phyloP scores from a whole-genome alignment of 371 early-diverging fungal species.

The Actinomortierella ambigua region DNA sequence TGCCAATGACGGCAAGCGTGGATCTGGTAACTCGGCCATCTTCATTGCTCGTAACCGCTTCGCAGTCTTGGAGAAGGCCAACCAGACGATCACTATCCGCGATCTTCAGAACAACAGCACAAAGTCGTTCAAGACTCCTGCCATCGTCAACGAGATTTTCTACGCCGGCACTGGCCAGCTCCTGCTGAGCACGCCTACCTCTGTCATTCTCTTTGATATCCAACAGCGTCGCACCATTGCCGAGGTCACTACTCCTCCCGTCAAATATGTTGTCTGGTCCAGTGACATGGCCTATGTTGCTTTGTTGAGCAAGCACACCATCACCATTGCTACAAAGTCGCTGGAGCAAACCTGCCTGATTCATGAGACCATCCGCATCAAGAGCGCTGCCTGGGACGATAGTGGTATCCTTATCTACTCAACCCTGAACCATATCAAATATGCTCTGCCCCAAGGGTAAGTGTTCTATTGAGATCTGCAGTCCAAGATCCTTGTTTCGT shows the following conservation, averaged over 20 bases:
- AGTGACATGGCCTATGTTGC: slow-evolving; percentile 87
- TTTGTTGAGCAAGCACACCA: slow-evolving; percentile 90
- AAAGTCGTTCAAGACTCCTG: slow-evolving; percentile 86
- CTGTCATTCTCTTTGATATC: slow-evolving; percentile 89
- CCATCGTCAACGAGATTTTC: slow-evolving; percentile 81
- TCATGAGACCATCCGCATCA: slow-evolving; percentile 97
- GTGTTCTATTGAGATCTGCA: slow-evolving; percentile 7
- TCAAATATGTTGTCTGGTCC: slow-evolving; percentile 93
- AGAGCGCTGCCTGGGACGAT: slow-evolving; percentile 96
- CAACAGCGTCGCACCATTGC: slow-evolving; percentile 77
- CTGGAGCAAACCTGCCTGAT: slow-evolving; percentile 85
- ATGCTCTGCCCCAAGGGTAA: slow-evolving; percentile 91
- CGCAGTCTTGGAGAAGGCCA: slow-evolving; percentile 87
- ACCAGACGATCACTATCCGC: slow-evolving; percentile 76
- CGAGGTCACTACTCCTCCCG: slow-evolving; percentile 78
- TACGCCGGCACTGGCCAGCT: slow-evolving; percentile 85
- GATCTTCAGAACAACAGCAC: slow-evolving; percentile 86
- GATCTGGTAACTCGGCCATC: slow-evolving; percentile 81
- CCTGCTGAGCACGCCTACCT: slow-evolving; percentile 80
- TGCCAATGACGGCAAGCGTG: slow-evolving; percentile 72
- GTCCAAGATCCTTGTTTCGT: too few species aligned
- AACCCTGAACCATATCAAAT: slow-evolving; percentile 98
- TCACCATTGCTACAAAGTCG: slow-evolving; percentile 86
- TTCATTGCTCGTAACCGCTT: slow-evolving; percentile 96
- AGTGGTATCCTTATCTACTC: slow-evolving; percentile 94